A percentile compares a stretch with the other conserved stretches of the same genome.
Evolutionary conservation across 1,284 basidiomycete species (phyloP).

Genomic region (Puccinia polysora): DNA sequence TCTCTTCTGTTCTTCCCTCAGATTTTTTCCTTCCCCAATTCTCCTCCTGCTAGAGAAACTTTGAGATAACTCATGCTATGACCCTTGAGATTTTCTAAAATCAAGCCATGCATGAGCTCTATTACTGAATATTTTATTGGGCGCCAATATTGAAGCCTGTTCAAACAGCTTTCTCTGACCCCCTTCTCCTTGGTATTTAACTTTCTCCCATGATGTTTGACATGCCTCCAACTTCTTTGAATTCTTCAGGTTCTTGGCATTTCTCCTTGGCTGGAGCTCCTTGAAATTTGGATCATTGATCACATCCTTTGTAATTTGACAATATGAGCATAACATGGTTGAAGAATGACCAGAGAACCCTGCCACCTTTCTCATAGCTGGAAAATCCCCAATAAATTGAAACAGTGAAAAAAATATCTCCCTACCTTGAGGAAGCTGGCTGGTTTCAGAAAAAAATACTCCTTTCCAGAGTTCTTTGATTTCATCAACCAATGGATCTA

Average conservation of each 20-base stretch:
- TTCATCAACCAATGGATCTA: slow-evolving; percentile 1
- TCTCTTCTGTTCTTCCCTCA: background rate
- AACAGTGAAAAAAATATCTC: background rate
- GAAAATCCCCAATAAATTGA: background rate
- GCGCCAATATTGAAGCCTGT: background rate
- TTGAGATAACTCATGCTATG: background rate
- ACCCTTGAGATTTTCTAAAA: background rate
- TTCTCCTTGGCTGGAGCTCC: background rate
- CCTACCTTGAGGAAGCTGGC: slow-evolving; percentile 3
- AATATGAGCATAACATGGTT: background rate
- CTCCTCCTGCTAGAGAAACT: background rate
- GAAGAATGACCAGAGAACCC: slow-evolving; percentile 5
- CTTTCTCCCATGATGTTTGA: background rate
- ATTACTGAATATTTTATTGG: background rate
- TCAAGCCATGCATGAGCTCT: background rate
- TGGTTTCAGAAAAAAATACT: background rate
- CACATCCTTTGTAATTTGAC: background rate
- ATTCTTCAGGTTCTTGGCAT: background rate
- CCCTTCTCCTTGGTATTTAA: background rate
- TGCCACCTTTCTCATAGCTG: slow-evolving; percentile 1
- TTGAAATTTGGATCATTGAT: background rate
- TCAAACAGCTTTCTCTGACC: background rate
- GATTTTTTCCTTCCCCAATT: background rate
- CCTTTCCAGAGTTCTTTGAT: background rate
- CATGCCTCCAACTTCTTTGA: background rate